These are phyloP conservation scores for Ogataea henricii DNA, from an alignment of 805 yeast species.

Conservation along the genomic window DNA sequence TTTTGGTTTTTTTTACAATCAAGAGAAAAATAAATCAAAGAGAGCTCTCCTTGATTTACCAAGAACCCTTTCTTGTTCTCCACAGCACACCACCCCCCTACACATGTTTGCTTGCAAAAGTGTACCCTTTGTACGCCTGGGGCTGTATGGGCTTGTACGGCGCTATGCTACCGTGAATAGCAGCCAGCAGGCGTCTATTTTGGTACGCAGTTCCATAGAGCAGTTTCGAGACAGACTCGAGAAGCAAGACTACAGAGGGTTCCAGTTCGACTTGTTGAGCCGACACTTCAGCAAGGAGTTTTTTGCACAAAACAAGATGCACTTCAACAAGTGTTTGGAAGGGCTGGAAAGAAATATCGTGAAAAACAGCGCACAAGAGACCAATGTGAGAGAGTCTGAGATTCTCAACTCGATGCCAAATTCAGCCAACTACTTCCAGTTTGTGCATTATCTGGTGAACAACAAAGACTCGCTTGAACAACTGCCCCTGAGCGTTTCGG, in stretches of 20 bases:
- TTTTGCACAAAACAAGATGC: constrained; percentile 1
- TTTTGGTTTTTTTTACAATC: too few species aligned
- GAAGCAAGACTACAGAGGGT: constrained; percentile 3
- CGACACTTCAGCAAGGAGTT: constrained; percentile 16
- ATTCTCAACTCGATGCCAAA: constrained; percentile 17
- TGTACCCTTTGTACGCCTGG: background rate
- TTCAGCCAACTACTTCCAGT: constrained; percentile 7
- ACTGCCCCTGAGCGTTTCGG: constrained; percentile 14
- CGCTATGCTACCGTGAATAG: constrained; percentile 1
- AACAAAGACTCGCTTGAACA: constrained; percentile 11
- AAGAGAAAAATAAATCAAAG: too few species aligned
- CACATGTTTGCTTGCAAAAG: background rate
- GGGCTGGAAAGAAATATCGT: constrained; percentile 13
- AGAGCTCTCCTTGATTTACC: too few species aligned
- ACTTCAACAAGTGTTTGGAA: constrained; percentile 8
- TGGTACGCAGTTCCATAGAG: constrained; percentile 7
- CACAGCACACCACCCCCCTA: background rate
- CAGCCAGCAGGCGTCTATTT: background rate
- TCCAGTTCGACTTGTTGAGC: constrained; percentile 15
- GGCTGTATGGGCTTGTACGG: background rate
- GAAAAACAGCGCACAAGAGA: constrained; percentile 1
- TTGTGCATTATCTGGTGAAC: constrained; percentile 15
- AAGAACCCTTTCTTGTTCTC: background rate
- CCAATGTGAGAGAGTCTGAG: constrained; percentile 6
- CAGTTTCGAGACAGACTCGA: constrained; percentile 8